Evolutionary conservation across 2,329 filamentous ascomycete genomes (phyloP).

Genomic region (Beauveria sp.): DNA sequence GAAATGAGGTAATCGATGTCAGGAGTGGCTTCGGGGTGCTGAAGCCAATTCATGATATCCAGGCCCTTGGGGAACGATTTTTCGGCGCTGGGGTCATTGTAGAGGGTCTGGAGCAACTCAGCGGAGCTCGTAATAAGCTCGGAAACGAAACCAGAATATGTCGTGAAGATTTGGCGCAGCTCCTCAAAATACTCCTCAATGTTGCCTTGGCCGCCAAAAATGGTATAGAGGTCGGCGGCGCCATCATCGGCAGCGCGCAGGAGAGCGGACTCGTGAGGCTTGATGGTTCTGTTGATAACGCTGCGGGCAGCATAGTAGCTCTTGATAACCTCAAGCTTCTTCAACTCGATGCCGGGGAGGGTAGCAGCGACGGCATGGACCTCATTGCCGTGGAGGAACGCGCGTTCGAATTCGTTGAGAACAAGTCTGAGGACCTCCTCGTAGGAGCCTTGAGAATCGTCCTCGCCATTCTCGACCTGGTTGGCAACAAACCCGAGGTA

Average conservation of each 20-base stretch:
- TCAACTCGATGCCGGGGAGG: constrained; percentile 82
- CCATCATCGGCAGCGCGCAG: constrained; percentile 81
- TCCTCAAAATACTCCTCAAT: constrained; percentile 99
- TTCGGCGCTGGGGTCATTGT: constrained; percentile 75
- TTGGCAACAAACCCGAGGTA: constrained; percentile 86
- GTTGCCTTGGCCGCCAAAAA: constrained; percentile 96
- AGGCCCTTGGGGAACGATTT: constrained; percentile 98
- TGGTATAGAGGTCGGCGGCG: constrained; percentile 79
- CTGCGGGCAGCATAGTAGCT: constrained; percentile 88
- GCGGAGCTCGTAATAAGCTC: constrained; percentile 77
- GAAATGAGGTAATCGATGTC: constrained; percentile 93
- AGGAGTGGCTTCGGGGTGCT: constrained; percentile 79
- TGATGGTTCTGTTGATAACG: constrained; percentile 77
- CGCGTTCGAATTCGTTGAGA: constrained; percentile 92
- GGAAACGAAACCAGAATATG: constrained; percentile 84
- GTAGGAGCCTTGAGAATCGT: constrained; percentile 80
- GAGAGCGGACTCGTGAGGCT: constrained; percentile 87
- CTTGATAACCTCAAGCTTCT: constrained; percentile 84
- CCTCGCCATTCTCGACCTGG: constrained; percentile 88
- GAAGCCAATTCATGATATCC: constrained; percentile 89
- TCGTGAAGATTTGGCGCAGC: constrained; percentile 81
- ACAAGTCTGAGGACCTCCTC: constrained; percentile 88
- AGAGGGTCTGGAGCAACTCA: constrained; percentile 77
- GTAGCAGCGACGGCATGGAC: constrained; percentile 82
- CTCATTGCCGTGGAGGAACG: constrained; percentile 90